Conservation (phyloP, 2,329 filamentous ascomycete genomes). For the Colletotrichum ledebouriae region DNA sequence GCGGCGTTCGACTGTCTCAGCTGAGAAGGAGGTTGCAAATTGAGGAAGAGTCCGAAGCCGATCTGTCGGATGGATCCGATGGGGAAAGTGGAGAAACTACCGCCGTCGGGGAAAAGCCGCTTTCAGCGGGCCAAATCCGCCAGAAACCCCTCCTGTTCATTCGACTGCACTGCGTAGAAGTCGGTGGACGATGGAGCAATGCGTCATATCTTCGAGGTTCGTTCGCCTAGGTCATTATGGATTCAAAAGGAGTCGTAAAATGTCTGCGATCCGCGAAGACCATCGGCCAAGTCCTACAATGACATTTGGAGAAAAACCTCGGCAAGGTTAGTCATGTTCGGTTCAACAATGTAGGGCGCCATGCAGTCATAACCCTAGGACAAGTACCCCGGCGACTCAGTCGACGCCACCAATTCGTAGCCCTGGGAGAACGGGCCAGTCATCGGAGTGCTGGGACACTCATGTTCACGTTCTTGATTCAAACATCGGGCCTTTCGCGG, state of each 20-base stretch:
- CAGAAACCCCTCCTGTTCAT: not conserved
- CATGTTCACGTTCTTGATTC: too few species aligned
- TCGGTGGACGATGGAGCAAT: not conserved
- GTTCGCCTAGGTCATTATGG: not conserved
- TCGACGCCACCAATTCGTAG: too few species aligned
- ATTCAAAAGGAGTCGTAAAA: not conserved
- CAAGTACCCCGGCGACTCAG: too few species aligned
- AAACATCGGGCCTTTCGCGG: too few species aligned
- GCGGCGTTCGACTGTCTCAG: not conserved
- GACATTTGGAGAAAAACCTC: not conserved
- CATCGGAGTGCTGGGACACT: too few species aligned
- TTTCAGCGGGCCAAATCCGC: not conserved
- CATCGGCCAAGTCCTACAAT: not conserved
- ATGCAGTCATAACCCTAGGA: too few species aligned
- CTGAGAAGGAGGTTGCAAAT: not conserved
- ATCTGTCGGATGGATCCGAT: slow-evolving; percentile 4
- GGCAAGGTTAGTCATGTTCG: not conserved
- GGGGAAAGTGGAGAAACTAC: slow-evolving; percentile 4
- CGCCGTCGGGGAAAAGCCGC: not conserved
- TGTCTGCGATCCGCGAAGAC: too few species aligned
- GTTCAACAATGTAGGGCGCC: too few species aligned
- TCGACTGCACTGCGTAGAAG: too few species aligned
- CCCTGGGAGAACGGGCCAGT: too few species aligned
- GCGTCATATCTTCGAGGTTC: not conserved
- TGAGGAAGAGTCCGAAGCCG: not conserved